A percentile compares a stretch with the other conserved stretches of the same genome.
Conservation (phyloP, 2,329 filamentous ascomycete genomes). For the Orbilia blumenaviensis region DNA sequence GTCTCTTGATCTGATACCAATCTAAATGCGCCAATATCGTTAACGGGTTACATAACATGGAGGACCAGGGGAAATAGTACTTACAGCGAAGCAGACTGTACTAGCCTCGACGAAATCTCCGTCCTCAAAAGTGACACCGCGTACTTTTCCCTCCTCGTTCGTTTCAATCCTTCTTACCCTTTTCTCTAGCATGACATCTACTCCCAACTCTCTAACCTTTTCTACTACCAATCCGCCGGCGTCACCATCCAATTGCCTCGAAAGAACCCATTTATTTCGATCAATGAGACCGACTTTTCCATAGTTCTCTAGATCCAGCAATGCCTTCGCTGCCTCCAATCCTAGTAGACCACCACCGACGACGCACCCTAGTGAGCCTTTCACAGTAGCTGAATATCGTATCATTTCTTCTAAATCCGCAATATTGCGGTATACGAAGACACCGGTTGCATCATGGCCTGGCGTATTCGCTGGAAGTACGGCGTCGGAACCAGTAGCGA, state of each 20-base stretch:
- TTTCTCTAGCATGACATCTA: conserved; percentile 82
- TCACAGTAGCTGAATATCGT: conserved; percentile 72
- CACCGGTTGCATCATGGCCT: conserved; percentile 79
- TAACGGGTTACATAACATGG: background rate
- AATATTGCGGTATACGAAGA: conserved; percentile 90
- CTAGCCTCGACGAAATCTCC: conserved; percentile 79
- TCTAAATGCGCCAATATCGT: conserved; percentile 61
- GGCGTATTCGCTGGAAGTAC: conserved; percentile 77
- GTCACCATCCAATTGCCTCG: conserved; percentile 81
- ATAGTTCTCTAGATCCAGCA: conserved; percentile 84
- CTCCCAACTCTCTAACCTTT: conserved; percentile 78
- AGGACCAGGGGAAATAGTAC: conserved; percentile 55
- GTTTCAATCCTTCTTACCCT: conserved; percentile 77
- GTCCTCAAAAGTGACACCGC: conserved; percentile 80
- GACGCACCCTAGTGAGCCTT: conserved; percentile 75
- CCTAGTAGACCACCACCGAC: conserved; percentile 86
- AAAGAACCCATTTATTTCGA: conserved; percentile 82
- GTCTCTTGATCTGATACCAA: conserved; percentile 83
- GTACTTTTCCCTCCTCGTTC: conserved; percentile 73
- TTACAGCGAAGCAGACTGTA: conserved; percentile 81
- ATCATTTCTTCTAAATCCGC: conserved; percentile 82
- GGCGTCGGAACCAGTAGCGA: conserved; percentile 87
- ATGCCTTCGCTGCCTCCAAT: conserved; percentile 87
- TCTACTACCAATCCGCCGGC: conserved; percentile 83
- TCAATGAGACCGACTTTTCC: conserved; percentile 80